Base-by-base conservation (phyloP, 208 protist species). In the Blechomonas ayalai region DNA sequence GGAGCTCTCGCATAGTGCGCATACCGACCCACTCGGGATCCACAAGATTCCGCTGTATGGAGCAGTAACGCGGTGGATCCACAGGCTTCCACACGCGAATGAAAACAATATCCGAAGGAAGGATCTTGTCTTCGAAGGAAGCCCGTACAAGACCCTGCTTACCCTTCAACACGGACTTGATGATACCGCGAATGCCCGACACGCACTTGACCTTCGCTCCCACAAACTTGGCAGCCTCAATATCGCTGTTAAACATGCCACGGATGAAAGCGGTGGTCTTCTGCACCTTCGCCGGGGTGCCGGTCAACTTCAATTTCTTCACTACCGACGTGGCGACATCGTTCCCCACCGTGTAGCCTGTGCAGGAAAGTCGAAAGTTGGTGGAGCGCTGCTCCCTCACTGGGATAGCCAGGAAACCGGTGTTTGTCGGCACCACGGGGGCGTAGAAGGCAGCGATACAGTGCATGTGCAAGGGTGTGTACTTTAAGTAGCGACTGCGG, bases 291-390 rank as follows among this genome's bases (percentile, higher is more conserved):
- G 80, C 62, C 0, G 98, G 97, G 23, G 69, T 68, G 24, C 98
- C 98, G 4, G 92, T 92, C 15, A 99, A 83, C 72, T 99, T 99
- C 20, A 99, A 82, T 75, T 99, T 99, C 84, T 99, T 99, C 19
- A 99, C 96, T 32, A 99, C 89, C 4, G 59, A 72, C 25, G 96
- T 85, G 13, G 69, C 56, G 18, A 87, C 56, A 62, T 98, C 92
- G 24, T 98, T 74, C 49, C 98, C 97, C n/a, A 99, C 66, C 2
- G 98, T 93, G 41, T 97, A 97, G 32, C 96, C 97, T 3, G 96
- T 98, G 42, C 89, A 95, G 4, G 83, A 60, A 40, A 99, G 78
- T 45, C 98, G 81, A 75, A 99, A 99, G 37, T 72, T 56, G 23
- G 68, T 23, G 15, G 71, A 69, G 18, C 66, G 50, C 20, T 76